These are phyloP conservation scores for Ballota nigra DNA, from an alignment of 257 asterid genomes.

Conservation along the genomic window DNA sequence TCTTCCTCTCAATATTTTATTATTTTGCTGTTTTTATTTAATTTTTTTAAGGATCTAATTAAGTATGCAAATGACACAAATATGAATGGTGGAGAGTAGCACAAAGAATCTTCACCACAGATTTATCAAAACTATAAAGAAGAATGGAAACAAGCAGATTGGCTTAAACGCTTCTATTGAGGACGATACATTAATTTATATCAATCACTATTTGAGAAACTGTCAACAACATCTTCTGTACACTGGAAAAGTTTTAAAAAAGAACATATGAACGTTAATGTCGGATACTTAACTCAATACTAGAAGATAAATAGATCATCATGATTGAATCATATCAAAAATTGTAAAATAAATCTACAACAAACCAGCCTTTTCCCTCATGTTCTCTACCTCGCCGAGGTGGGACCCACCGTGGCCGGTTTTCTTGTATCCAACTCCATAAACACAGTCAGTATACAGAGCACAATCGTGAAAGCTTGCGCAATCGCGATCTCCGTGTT, in stretches of 20 bases:
- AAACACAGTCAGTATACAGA: conserved; percentile 14
- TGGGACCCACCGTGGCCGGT: background rate
- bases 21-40: too few relatives aligned
- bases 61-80: too few relatives aligned
- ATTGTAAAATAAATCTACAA: background rate
- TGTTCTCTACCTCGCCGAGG: background rate
- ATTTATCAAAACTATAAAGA: too few relatives aligned
- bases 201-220: background rate
- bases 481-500: background rate
- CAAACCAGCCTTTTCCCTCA: background rate
- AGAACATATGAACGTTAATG: background rate
- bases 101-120: too few relatives aligned
- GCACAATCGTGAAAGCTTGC: conserved; percentile 13
- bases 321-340: background rate
- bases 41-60: too few relatives aligned
- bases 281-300: background rate
- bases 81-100: too few relatives aligned
- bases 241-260: background rate
- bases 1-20: too few relatives aligned
- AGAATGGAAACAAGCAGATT: too few relatives aligned
- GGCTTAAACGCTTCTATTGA: too few relatives aligned
- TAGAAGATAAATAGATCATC: background rate
- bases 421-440: background rate
- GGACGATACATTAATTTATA: too few relatives aligned
- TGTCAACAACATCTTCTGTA: background rate